Conservation (phyloP, 768 basidiomycete genomes). For the Lentinula sp. region DNA sequence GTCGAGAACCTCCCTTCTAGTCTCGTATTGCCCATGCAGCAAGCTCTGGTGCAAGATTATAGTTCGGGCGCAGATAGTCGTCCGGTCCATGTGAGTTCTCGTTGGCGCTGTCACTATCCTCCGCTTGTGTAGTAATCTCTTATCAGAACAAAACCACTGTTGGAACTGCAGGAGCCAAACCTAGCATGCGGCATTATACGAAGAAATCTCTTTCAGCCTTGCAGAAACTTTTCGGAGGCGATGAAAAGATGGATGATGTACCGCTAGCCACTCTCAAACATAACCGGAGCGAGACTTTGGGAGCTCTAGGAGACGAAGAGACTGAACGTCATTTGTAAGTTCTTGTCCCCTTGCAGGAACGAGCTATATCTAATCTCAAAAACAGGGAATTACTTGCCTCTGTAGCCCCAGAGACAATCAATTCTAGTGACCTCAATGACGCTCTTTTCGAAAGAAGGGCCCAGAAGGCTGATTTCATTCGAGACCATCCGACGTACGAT, state of each 20-base stretch:
- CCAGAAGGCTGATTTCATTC: constrained; percentile 82
- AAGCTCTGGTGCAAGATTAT: constrained; percentile 61
- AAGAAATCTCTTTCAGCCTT: constrained; percentile 54
- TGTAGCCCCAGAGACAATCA: constrained; percentile 45
- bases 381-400: constrained; percentile 64
- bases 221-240: constrained; percentile 63
- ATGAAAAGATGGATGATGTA: constrained; percentile 42
- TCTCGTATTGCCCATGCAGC: constrained; percentile 75
- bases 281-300: constrained; percentile 24
- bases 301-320: constrained; percentile 44
- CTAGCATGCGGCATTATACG: constrained; percentile 43
- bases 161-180: constrained; percentile 17
- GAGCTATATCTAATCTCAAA: not conserved
- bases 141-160: not conserved
- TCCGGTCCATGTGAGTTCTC: constrained; percentile 21
- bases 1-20: constrained; percentile 69
- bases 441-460: constrained; percentile 64
- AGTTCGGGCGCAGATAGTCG: constrained; percentile 22
- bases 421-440: constrained; percentile 53
- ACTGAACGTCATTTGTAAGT: constrained; percentile 71
- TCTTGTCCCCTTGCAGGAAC: not conserved
- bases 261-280: constrained; percentile 53
- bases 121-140: not conserved
- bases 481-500: constrained; percentile 84
- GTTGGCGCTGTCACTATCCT: not conserved